Percentiles rank a stretch among this genome's conserved stretches.
phyloP scores from a whole-genome alignment of 768 basidiomycete genomes.

The Asterophora lycoperdoides region DNA sequence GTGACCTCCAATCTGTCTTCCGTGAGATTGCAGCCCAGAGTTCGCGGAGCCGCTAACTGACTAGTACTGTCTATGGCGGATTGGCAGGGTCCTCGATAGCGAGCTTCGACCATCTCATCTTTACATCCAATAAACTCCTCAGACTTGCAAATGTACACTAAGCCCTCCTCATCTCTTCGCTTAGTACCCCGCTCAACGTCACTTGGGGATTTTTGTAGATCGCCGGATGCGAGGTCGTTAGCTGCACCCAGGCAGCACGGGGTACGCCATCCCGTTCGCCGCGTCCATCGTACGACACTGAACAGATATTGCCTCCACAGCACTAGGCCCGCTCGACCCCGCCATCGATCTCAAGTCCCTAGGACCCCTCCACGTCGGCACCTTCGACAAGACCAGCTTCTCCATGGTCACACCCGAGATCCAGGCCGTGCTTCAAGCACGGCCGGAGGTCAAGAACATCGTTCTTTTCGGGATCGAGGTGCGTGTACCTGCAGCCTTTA shows the following conservation, averaged over 20 bases:
- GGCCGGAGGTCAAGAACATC: conserved; percentile 49
- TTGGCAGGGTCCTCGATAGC: conserved; percentile 12
- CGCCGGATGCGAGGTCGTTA: conserved; percentile 18
- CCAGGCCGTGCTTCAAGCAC: conserved; percentile 41
- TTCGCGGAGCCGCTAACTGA: not conserved
- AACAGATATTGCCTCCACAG: conserved; percentile 28
- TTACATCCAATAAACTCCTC: conserved; percentile 18
- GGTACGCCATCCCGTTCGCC: conserved; percentile 7
- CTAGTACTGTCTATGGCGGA: not conserved
- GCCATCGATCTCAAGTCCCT: conserved; percentile 54
- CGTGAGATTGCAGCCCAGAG: conserved; percentile 9
- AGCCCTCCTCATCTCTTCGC: not conserved
- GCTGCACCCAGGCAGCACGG: conserved; percentile 17
- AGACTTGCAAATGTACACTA: conserved; percentile 18
- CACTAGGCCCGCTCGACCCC: conserved; percentile 63
- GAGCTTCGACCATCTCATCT: conserved; percentile 19
- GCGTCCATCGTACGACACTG: not conserved
- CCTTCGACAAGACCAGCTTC: conserved; percentile 76
- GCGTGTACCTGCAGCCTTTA: conserved; percentile 16
- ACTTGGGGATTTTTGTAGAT: conserved; percentile 5
- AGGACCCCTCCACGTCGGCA: conserved; percentile 53
- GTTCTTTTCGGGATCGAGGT: conserved; percentile 91
- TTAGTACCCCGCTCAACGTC: not conserved
- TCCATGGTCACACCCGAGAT: conserved; percentile 81
- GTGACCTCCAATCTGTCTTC: conserved; percentile 18